Evolutionary conservation across 805 yeast species (phyloP), one percentile per base, ranked within the genome.

Genomic region (Yarrowia divulgata): DNA sequence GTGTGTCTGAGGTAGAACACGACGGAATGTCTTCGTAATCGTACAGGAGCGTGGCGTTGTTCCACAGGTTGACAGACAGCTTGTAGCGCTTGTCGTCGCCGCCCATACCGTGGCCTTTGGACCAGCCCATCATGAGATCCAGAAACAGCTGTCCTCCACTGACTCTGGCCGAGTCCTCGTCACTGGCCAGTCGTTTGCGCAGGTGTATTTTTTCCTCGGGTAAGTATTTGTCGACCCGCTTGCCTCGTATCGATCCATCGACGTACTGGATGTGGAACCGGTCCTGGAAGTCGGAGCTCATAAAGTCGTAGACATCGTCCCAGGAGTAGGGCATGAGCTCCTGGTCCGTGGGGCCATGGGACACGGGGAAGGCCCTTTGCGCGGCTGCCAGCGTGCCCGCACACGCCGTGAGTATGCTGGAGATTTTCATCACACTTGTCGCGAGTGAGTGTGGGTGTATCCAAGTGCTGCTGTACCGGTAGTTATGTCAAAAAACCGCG

Each of bases 41-140:
- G 40, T 34, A 45, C 19, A 60, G 9, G 1, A 60, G 18, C 34
- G 66, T 32, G 18, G 14, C 66, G 29, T 60, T 60, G 66, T 60
- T 60, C 66, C 66, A 60, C 34, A 60, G 34, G 50, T 60, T 60
- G 14, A 60, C 66, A 9, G 66, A n/a, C 52, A 60, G 3, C 19
- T 60, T 6, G 66, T 60, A 60, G 19, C 66, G 40, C 18, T n/a
- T 60, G 42, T 35, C 42, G 8, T 45, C 52, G 12, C 66, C 66
- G 3, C 66, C 66, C 3, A 60, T 2, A 4, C 66, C 66, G 10
- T 45, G 40, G 1, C 66, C 66, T 9, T 60, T 60, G 66, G 66
- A 60, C 66, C 66, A 60, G 3, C 66, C 66, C 13, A 60, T 43
- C 66, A 60, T 60, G 19, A 60, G 52, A 14, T 60, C 52, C 66